Evolutionary conservation across 306 rosid genomes (phyloP).

Genomic region (Arachis stenosperma): DNA sequence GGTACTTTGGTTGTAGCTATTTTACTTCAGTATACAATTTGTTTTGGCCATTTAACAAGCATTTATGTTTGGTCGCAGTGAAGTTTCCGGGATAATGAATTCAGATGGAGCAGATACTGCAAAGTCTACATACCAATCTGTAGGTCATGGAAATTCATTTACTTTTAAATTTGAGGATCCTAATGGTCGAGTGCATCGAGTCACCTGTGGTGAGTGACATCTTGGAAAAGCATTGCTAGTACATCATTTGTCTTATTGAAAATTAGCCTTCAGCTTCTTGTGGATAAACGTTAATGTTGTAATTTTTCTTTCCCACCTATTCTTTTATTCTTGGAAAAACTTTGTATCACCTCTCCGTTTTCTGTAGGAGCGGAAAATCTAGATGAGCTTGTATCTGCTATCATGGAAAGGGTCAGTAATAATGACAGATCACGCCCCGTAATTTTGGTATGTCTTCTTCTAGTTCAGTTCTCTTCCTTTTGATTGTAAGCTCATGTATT

Average conservation of each 20-base stretch:
- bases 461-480: slow-evolving; percentile 31
- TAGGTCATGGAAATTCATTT: slow-evolving; percentile 79
- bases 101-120: slow-evolving; percentile 71
- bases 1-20: slow-evolving; percentile 51
- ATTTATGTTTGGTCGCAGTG: slow-evolving; percentile 64
- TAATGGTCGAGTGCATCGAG: slow-evolving; percentile 83
- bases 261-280: not conserved
- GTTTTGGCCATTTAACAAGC: slow-evolving; percentile 34
- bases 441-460: slow-evolving; percentile 58
- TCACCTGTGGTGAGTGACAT: slow-evolving; percentile 73
- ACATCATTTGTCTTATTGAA: slow-evolving; percentile 1
- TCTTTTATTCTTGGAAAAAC: slow-evolving; percentile 7
- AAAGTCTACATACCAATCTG: slow-evolving; percentile 69
- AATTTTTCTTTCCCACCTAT: not conserved
- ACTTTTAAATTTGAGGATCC: slow-evolving; percentile 85
- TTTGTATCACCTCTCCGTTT: slow-evolving; percentile 29
- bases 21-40: slow-evolving; percentile 25
- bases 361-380: slow-evolving; percentile 69
- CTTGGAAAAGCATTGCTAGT: slow-evolving; percentile 19
- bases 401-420: slow-evolving; percentile 65
- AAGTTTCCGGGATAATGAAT: slow-evolving; percentile 70
- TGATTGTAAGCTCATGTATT: slow-evolving; percentile 1
- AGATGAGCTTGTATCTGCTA: slow-evolving; percentile 71
- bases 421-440: slow-evolving; percentile 59
- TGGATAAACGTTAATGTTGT: not conserved